A percentile compares a stretch with the other conserved stretches of the same genome.
These are phyloP conservation scores for Globisporangium cederbergense DNA, from an alignment of 352 stramenopile genomes.

Conservation along the genomic window DNA sequence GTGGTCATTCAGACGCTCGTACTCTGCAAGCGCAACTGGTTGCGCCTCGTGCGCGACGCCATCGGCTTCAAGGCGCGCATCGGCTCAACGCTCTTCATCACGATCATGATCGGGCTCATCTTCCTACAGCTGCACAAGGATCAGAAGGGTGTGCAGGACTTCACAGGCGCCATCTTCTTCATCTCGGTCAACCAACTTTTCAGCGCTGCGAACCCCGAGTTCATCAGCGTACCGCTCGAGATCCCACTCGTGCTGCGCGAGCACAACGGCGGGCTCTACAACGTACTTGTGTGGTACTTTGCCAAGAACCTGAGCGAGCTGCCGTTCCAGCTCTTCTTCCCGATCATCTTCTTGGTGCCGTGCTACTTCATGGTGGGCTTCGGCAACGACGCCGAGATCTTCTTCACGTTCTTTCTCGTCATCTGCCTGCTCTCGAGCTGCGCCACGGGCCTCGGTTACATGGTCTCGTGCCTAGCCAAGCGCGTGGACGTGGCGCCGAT, in stretches of 20 bases:
- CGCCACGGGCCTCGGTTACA: constrained; percentile 26
- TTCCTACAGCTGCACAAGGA: constrained; percentile 26
- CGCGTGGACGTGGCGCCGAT: constrained; percentile 29
- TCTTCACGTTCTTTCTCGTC: constrained; percentile 32
- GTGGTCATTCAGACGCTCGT: constrained; percentile 18
- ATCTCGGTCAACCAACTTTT: constrained; percentile 34
- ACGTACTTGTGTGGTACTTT: constrained; percentile 31
- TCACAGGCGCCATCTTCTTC: constrained; percentile 40
- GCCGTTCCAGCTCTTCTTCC: constrained; percentile 31
- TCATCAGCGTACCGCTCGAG: constrained; percentile 33
- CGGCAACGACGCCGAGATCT: constrained; percentile 27
- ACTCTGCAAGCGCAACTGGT: constrained; percentile 29
- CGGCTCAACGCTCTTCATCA: constrained; percentile 30
- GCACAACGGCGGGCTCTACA: constrained; percentile 33
- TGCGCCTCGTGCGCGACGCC: constrained; percentile 28
- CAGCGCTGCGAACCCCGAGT: constrained; percentile 26
- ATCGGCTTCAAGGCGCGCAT: constrained; percentile 33
- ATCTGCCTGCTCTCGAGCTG: constrained; percentile 22
- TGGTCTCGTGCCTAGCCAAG: constrained; percentile 29
- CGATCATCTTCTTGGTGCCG: constrained; percentile 26
- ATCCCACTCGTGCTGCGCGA: constrained; percentile 35
- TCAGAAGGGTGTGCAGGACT: constrained; percentile 34
- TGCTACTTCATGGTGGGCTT: constrained; percentile 44
- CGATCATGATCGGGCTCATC: constrained; percentile 32
- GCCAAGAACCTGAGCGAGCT: constrained; percentile 41